Conservation (phyloP, 2,329 filamentous ascomycete genomes). For the Aureobasidium sp. region DNA sequence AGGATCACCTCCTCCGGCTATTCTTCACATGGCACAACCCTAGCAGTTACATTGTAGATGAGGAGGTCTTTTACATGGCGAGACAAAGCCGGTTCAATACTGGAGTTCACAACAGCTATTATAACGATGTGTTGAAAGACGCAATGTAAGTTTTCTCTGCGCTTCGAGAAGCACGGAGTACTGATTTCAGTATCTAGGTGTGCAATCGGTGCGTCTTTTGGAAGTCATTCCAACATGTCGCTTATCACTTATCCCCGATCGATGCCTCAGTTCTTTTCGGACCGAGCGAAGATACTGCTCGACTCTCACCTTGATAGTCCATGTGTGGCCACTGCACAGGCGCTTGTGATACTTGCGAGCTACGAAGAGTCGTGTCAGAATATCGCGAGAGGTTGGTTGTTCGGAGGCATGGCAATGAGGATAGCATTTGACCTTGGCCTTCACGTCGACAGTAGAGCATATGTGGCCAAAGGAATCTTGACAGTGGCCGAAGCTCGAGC, state of each 20-base stretch:
- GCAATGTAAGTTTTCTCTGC: slow-evolving; percentile 15
- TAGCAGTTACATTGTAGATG: slow-evolving; percentile 40
- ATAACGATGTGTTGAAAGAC: slow-evolving; percentile 22
- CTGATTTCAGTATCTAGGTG: slow-evolving; percentile 20
- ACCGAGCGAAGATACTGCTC: slow-evolving; percentile 39
- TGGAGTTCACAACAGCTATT: slow-evolving; percentile 16
- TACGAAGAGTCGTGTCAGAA: slow-evolving; percentile 39
- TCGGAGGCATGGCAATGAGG: slow-evolving; percentile 42
- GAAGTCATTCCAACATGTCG: slow-evolving; percentile 30
- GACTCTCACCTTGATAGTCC: slow-evolving; percentile 44
- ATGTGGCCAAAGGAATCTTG: slow-evolving; percentile 35
- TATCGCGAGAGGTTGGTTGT: slow-evolving; percentile 42
- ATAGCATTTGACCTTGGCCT: slow-evolving; percentile 40
- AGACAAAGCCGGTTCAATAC: slow-evolving; percentile 11
- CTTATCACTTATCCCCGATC: slow-evolving; percentile 33
- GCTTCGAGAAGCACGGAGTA: neutral
- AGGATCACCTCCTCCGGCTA: slow-evolving; percentile 39
- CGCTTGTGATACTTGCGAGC: slow-evolving; percentile 39
- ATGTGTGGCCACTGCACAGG: slow-evolving; percentile 43
- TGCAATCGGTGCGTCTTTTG: slow-evolving; percentile 31
- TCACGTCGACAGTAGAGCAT: slow-evolving; percentile 35
- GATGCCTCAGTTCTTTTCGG: slow-evolving; percentile 36
- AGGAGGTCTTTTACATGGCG: slow-evolving; percentile 26
- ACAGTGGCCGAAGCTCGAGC: slow-evolving; percentile 35
- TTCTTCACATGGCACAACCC: slow-evolving; percentile 46